Percentiles rank a stretch among this genome's conserved stretches.
phyloP scores from a whole-genome alignment of 768 basidiomycete genomes.

The Phlegmacium glaucopus region DNA sequence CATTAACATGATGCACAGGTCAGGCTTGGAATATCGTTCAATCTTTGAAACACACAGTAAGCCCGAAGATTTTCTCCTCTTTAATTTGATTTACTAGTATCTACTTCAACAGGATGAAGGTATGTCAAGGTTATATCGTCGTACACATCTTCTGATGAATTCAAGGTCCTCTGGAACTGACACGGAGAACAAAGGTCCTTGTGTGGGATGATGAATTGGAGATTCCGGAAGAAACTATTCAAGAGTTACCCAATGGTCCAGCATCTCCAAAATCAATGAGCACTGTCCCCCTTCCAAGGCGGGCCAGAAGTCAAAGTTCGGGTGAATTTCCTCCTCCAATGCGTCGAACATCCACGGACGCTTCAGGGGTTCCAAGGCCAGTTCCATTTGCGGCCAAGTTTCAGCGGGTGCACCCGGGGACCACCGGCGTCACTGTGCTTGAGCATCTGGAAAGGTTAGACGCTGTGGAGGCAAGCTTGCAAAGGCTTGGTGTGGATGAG shows the following conservation, averaged over 20 bases:
- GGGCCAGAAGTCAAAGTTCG: constrained; percentile 58
- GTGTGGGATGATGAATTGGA: constrained; percentile 89
- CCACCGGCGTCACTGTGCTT: constrained; percentile 81
- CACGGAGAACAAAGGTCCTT: constrained; percentile 74
- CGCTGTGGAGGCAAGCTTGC: constrained; percentile 74
- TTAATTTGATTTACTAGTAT: constrained; percentile 1
- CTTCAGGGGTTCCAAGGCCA: constrained; percentile 63
- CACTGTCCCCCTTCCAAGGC: constrained; percentile 55
- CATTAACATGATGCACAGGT: constrained; percentile 28
- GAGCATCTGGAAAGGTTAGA: constrained; percentile 85
- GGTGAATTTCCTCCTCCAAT: constrained; percentile 75
- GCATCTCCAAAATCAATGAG: constrained; percentile 61
- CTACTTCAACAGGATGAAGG: constrained; percentile 64
- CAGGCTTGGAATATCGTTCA: constrained; percentile 91
- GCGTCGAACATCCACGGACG: constrained; percentile 59
- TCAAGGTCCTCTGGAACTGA: constrained; percentile 84
- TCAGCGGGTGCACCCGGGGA: constrained; percentile 78
- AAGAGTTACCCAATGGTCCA: constrained; percentile 34
- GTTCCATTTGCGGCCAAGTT: constrained; percentile 85
- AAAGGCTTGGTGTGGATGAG: constrained; percentile 64
- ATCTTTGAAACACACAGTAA: constrained; percentile 71
- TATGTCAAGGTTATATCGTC: constrained; percentile 21
- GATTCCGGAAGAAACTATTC: constrained; percentile 52
- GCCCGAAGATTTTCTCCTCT: constrained; percentile 18
- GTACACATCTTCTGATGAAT: constrained; percentile 7